These are phyloP conservation scores for Saccharomyces pastorianus DNA, from an alignment of 1,139 yeast species.

Conservation along the genomic window DNA sequence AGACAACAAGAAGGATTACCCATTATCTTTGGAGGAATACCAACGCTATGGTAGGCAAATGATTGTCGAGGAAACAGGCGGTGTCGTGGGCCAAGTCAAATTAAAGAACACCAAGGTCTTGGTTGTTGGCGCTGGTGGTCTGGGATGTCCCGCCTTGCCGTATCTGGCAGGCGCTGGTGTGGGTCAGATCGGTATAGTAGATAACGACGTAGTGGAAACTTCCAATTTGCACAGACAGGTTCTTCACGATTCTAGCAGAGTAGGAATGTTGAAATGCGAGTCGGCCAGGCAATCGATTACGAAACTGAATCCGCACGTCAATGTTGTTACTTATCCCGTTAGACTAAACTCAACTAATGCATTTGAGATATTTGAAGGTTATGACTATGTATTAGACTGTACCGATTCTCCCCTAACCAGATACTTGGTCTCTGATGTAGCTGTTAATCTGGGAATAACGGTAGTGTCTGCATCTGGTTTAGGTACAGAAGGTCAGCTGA, in stretches of 20 bases:
- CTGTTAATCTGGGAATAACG: constrained; percentile 60
- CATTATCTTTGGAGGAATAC: constrained; percentile 51
- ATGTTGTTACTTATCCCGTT: constrained; percentile 43
- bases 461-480: constrained; percentile 90
- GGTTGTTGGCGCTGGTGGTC: constrained; percentile 94
- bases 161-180: constrained; percentile 86
- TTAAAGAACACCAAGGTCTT: constrained; percentile 53
- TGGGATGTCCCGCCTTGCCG: constrained; percentile 86
- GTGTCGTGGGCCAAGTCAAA: constrained; percentile 44
- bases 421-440: constrained; percentile 79
- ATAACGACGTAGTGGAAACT: constrained; percentile 72
- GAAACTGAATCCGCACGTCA: constrained; percentile 60
- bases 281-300: constrained; percentile 55
- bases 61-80: constrained; percentile 58
- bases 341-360: constrained; percentile 53
- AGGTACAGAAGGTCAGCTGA: constrained; percentile 82
- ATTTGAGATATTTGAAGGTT: constrained; percentile 49
- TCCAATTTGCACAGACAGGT: constrained; percentile 89
- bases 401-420: constrained; percentile 89
- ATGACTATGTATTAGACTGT: constrained; percentile 81
- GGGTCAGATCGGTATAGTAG: constrained; percentile 79
- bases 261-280: constrained; percentile 68
- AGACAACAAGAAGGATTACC: constrained; percentile 6
- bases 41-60: constrained; percentile 87
- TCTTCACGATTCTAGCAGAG: constrained; percentile 56